Evolutionary conservation across 768 basidiomycete species (phyloP), one percentile per base, ranked within the genome.

Genomic region (Rhodotorula kratochvilovae): DNA sequence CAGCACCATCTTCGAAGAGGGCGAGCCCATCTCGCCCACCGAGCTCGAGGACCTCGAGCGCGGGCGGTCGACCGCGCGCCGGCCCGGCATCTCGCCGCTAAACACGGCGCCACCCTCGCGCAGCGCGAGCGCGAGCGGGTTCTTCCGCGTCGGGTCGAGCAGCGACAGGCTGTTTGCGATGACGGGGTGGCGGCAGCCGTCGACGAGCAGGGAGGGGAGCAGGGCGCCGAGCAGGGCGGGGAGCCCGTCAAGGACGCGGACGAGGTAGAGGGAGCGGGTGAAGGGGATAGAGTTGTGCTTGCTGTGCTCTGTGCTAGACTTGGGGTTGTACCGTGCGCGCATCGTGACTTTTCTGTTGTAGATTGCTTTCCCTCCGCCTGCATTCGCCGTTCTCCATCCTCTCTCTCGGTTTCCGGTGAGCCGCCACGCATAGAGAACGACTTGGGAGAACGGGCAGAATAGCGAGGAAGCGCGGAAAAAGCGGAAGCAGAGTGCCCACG

Each of bases 91-190:
- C 12, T 25, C n/a, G 3, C 48, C 48, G 29, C 25, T 11, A n/a
- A 17, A n/a, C n/a, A n/a, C n/a, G 33, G 55, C 31, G 23, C 29
- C 29, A 1, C 1, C 13, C 17, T 23, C 33, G 17, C 43, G 64
- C 16, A 46, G 46, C 27, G 23, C 46, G 56, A 51, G 55, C 31
- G 12, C 11, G 53, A 39, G 48, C 25, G 64, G 64, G 16, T 71
- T 71, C 62, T 71, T 71, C 57, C 45, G 70, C 39, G 63, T 55
- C 17, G 61, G 56, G 1, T 53, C 48, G 23, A 39, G 50, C 23
- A 43, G 48, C 19, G 70, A 71, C 35, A 23, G 70, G 21, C 36
- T 67, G 42, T 67, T 66, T 29, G 39, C 65, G 13, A 66, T 71
- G 70, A 23, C 61, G 39, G 70, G 70, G 2, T 67, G 70, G 65